These are phyloP conservation scores for Coffea humblotiana DNA, from an alignment of 305 asterid species.

Conservation along the genomic window DNA sequence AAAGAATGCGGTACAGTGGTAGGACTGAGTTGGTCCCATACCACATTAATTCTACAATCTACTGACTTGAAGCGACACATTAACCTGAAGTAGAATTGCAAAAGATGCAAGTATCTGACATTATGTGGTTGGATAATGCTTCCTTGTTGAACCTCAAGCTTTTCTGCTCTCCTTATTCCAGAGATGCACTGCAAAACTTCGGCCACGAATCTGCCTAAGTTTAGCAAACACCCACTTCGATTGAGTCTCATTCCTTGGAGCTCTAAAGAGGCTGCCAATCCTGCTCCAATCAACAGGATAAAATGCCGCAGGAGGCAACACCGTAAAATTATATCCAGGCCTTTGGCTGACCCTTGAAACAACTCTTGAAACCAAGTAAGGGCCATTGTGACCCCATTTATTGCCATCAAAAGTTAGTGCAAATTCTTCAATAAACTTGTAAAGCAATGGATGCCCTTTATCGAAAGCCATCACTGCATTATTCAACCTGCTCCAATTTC, in stretches of 20 bases:
- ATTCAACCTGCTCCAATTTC: slow-evolving; percentile 82
- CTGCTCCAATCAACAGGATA: slow-evolving; percentile 89
- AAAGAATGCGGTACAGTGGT: not conserved
- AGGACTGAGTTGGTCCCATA: slow-evolving; percentile 51
- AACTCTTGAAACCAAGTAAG: slow-evolving; percentile 86
- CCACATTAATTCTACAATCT: slow-evolving; percentile 9
- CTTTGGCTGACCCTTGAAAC: slow-evolving; percentile 54
- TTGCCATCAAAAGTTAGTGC: slow-evolving; percentile 85
- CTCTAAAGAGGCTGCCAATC: slow-evolving; percentile 57
- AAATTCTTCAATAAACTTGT: slow-evolving; percentile 78
- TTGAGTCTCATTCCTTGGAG: slow-evolving; percentile 48
- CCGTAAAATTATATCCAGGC: slow-evolving; percentile 55
- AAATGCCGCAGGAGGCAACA: slow-evolving; percentile 69
- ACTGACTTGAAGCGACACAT: not conserved
- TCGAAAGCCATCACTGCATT: slow-evolving; percentile 89
- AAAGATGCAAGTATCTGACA: slow-evolving; percentile 46
- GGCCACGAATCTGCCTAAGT: slow-evolving; percentile 48
- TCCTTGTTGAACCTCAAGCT: slow-evolving; percentile 57
- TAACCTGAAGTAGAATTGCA: slow-evolving; percentile 33
- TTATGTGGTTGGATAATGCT: slow-evolving; percentile 65
- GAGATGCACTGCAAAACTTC: slow-evolving; percentile 71
- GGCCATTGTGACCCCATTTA: slow-evolving; percentile 97
- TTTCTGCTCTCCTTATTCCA: slow-evolving; percentile 89
- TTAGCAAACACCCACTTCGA: slow-evolving; percentile 59
- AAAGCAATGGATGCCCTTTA: slow-evolving; percentile 67